Evolutionary conservation across 1,284 basidiomycete genomes (phyloP), one percentile per base, ranked within the genome.

Genomic region (Austroboletus novae-zelandiae): DNA sequence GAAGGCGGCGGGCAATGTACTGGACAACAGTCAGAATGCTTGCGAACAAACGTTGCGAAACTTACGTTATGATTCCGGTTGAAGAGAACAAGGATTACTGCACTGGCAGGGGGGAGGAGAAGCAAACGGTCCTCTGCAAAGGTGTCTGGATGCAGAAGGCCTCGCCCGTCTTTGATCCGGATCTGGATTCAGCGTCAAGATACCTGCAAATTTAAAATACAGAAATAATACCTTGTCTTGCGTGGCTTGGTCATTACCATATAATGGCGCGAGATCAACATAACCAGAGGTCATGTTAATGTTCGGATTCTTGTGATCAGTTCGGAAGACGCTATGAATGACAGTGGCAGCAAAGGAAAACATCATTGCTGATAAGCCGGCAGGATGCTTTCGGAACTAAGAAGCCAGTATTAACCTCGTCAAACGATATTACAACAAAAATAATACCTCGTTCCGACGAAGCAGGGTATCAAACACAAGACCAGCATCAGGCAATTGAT

Each of bases 241-340:
- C 11, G 73, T 75, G n/a, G 69, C 72, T 57, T 84, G 75, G 55
- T 80, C 79, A 42, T 83, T 77, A 1, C 90, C 91, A 60, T 92
- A 94, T 25, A 93, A 69, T 0, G 89, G 89, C 9, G 83, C 79
- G 3, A 95, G 78, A 60, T 95, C 93, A 54, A 94, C 84, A 61
- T 95, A 95, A 11, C 89, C 89, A 0, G 89, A 90, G 8, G 92
- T 92, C 62, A 91, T 80, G 69, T 95, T 95, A 63, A 90, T 85
- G 58, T 75, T 78, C 27, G 77, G 74, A 50, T 88, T 72, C 1
- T 62, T 65, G 65, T 89, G 85, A 7, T 80, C 81, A 0, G 85
- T 89, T 40, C 86, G 85, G 76, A 89, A 90, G 43, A 88, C 80
- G 31, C 83, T 86, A 61, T 91, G 90, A 52, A 91, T 91, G 41